phyloP scores from a whole-genome alignment of 768 basidiomycete species.

The Mycena vulgaris region DNA sequence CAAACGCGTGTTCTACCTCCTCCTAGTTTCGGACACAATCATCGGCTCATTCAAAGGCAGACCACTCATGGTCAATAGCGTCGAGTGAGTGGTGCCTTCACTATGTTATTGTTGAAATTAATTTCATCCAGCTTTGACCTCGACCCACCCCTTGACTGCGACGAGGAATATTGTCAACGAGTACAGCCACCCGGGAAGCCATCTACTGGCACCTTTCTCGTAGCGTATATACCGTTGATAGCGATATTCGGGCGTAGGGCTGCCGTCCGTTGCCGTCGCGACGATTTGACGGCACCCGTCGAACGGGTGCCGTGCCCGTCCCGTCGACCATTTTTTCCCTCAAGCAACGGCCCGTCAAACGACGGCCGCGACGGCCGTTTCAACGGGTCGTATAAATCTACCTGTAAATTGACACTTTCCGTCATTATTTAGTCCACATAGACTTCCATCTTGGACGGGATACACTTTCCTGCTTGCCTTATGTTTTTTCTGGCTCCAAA shows the following conservation, averaged over 20 bases:
- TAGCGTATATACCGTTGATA: slow-evolving; percentile 13
- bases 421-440: no score
- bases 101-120: neutral
- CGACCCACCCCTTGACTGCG: slow-evolving; percentile 73
- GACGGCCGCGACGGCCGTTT: no score
- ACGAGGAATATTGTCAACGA: slow-evolving; percentile 63
- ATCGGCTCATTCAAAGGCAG: slow-evolving; percentile 70
- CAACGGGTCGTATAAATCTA: no score
- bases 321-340: no score
- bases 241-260: slow-evolving; percentile 23
- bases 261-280: no score
- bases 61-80: slow-evolving; percentile 74
- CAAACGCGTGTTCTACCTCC: slow-evolving; percentile 70
- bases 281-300: no score
- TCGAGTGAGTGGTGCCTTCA: slow-evolving; percentile 64
- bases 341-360: no score
- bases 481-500: no score
- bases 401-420: no score
- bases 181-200: slow-evolving; percentile 73
- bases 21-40: slow-evolving; percentile 49
- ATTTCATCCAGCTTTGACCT: slow-evolving; percentile 67
- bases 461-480: no score
- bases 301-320: no score
- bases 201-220: slow-evolving; percentile 43
- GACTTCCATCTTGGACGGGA: no score